These are phyloP conservation scores for Schizonepeta tenuifolia DNA, from an alignment of 257 asterid genomes.

Conservation along the genomic window DNA sequence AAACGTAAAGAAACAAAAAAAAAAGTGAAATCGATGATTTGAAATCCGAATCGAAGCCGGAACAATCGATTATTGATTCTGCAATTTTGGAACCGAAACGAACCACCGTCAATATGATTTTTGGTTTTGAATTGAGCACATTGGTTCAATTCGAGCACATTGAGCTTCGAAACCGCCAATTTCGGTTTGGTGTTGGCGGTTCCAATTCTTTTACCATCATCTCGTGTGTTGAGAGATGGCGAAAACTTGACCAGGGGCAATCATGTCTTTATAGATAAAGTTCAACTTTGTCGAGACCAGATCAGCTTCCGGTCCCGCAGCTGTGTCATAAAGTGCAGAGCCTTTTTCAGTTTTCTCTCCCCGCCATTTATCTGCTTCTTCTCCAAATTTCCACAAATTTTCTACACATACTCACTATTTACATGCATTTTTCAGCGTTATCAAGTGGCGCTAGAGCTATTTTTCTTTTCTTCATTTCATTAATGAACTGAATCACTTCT, in stretches of 20 bases:
- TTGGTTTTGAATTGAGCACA: no score
- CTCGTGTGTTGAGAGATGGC: no score
- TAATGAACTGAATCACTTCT: not conserved
- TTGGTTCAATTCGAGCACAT: no score
- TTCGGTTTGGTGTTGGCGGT: no score
- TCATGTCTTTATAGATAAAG: not conserved
- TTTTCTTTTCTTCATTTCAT: not conserved
- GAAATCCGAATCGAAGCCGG: no score
- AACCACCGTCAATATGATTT: no score
- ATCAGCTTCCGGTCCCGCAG: conserved; percentile 18
- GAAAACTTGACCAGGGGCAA: conserved; percentile 6
- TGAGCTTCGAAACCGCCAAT: no score
- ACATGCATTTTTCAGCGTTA: not conserved
- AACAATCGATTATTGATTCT: no score
- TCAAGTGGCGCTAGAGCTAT: not conserved
- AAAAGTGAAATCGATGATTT: no score
- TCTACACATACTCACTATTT: not conserved
- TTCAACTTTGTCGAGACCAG: conserved; percentile 8
- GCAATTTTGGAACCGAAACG: no score
- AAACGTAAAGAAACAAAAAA: no score
- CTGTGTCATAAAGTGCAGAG: not conserved
- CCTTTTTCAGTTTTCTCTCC: not conserved
- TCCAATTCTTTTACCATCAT: no score
- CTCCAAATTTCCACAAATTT: not conserved
- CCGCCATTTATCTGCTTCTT: conserved; percentile 21